Evolutionary conservation across 495 filamentous ascomycete species (phyloP).

Genomic region (Patellaria atrata): DNA sequence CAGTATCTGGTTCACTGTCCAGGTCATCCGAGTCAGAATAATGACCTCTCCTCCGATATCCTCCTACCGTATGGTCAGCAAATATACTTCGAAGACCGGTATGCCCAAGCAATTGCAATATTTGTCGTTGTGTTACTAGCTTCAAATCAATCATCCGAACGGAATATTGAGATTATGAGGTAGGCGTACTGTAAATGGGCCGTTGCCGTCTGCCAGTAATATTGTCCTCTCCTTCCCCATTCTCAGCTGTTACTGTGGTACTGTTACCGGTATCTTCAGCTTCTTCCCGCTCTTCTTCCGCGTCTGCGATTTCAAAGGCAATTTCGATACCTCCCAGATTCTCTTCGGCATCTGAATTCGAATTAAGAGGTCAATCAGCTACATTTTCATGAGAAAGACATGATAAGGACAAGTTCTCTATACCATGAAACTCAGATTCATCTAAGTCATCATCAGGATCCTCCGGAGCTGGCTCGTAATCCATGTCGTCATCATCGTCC

Average conservation of each 20-base stretch:
- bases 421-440: constrained; percentile 7
- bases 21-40: constrained; percentile 8
- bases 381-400: neutral
- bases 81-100: constrained; percentile 29
- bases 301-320: constrained; percentile 8
- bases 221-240: constrained; percentile 8
- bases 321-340: constrained; percentile 9
- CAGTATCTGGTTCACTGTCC: constrained; percentile 13
- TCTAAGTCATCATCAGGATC: constrained; percentile 9
- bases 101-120: constrained; percentile 29
- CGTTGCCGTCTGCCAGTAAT: constrained; percentile 5
- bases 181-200: constrained; percentile 15
- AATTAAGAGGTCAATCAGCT: neutral
- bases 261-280: constrained; percentile 13
- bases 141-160: constrained; percentile 15
- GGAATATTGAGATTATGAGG: constrained; percentile 2
- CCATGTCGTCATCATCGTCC: constrained; percentile 19
- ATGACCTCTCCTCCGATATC: constrained; percentile 10
- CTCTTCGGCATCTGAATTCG: constrained; percentile 8
- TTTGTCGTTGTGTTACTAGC: constrained; percentile 28
- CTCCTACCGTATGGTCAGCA: constrained; percentile 20
- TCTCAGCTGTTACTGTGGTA: constrained; percentile 21
- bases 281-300: constrained; percentile 10
- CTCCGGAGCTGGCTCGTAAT: constrained; percentile 12
- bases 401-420: neutral